Conservation (phyloP, 129 eudicot genomes). For the Flaveria ramosissima region DNA sequence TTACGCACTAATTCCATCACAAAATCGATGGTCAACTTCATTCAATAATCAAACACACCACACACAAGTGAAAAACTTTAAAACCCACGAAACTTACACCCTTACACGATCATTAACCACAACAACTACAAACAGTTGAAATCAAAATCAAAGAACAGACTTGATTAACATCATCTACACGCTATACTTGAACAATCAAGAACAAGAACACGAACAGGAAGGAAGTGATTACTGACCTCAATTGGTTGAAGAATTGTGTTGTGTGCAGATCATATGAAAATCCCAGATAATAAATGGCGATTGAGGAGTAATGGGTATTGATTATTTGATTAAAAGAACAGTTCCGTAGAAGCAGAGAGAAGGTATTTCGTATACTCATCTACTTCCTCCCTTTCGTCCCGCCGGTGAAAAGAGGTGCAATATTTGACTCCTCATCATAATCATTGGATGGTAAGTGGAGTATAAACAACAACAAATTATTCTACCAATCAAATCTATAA, state of each 20-base stretch:
- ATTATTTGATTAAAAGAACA: slow-evolving; percentile 18
- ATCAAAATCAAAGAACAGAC: not conserved
- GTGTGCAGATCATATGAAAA: not conserved
- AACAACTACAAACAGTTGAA: not conserved
- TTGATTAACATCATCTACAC: too few species aligned
- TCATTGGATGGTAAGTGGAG: slow-evolving; percentile 43
- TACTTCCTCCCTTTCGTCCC: slow-evolving; percentile 60
- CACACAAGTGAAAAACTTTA: not conserved
- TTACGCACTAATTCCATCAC: not conserved
- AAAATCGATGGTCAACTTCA: slow-evolving; percentile 14
- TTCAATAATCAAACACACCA: not conserved
- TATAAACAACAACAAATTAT: slow-evolving; percentile 10
- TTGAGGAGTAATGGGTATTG: not conserved
- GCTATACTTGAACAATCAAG: not conserved
- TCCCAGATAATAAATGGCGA: not conserved
- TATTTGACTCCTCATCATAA: slow-evolving; percentile 8
- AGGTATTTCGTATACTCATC: slow-evolving; percentile 69
- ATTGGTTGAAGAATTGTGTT: not conserved
- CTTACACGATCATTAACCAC: too few species aligned
- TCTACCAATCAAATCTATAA: too few species aligned
- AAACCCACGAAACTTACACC: slow-evolving; percentile 8
- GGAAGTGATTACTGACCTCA: slow-evolving; percentile 7
- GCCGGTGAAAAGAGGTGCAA: slow-evolving; percentile 36
- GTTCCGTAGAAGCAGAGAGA: slow-evolving; percentile 70
- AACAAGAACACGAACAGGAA: not conserved